Evolutionary conservation across 208 protist species (phyloP), one percentile per base, ranked within the genome.

Genomic region (Trypanosoma theileri): DNA sequence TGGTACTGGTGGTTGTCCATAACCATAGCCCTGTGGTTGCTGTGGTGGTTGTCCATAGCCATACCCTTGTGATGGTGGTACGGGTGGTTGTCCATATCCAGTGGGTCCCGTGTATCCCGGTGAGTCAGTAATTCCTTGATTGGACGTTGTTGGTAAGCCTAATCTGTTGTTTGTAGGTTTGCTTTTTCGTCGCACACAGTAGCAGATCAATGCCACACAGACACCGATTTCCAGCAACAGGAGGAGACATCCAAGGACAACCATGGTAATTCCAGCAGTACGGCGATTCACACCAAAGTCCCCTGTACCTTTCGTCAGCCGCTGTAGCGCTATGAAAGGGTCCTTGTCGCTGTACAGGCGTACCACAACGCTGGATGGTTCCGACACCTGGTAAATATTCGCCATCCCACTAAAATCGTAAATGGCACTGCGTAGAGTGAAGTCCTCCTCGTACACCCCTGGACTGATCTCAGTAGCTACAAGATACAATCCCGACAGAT

Each of bases 331-430:
- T 16, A 71, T 64, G 28, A 57, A 71, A n/a, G 69, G 69, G 55
- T 74, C 69, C 45, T 58, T 66, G 40, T 46, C 46, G 31, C 69
- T 74, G 54, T 74, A 74, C 42, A 74, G 45, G 11, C 60, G 69
- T 51, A 74, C 69, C n/a, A 13, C 19, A 60, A 74, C 45, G 31
- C 2, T 46, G 16, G 7, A 48, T n/a, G 51, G 54, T 13, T 44
- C 4, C 31, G 1, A 1, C 4, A 28, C 2, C 31, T 54, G 9
- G 31, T 74, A 74, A 19, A 48, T 45, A 35, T 65, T 56, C 7
- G 53, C 59, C 0, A 44, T 0, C 6, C 11, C 7, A 10, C 16
- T 14, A 46, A 74, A 68, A 40, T 40, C 11, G 31, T 74, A 68
- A 14, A 35, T 50, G 40, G 61, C 59, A 41, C 69, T 74, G 24